A percentile compares a stretch with the other conserved stretches of the same genome.
These are phyloP conservation scores for Citrullus amarus DNA, from an alignment of 306 rosid genomes.

Conservation along the genomic window DNA sequence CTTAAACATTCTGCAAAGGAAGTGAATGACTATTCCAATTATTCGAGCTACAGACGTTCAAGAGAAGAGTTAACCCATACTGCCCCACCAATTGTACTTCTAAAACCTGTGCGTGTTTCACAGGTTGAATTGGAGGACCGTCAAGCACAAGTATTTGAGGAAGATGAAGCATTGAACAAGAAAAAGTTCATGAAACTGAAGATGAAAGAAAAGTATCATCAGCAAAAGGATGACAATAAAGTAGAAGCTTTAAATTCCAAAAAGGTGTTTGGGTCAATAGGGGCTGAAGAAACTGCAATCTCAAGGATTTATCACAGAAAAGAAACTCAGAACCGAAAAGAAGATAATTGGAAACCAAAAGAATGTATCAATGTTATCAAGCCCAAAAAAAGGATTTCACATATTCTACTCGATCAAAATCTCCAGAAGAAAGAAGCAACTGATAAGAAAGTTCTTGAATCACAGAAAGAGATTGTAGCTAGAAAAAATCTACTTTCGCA, in stretches of 20 bases:
- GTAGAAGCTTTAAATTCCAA: conserved; percentile 21
- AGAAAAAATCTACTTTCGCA: conserved; percentile 28
- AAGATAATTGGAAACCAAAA: conserved; percentile 10
- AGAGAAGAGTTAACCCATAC: conserved; percentile 5
- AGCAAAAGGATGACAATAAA: neutral
- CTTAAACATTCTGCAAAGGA: conserved; percentile 27
- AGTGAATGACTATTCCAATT: conserved; percentile 14
- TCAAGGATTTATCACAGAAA: neutral
- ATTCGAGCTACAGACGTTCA: conserved; percentile 12
- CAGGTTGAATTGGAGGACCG: conserved; percentile 14
- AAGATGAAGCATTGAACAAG: conserved; percentile 24
- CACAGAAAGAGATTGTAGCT: conserved; percentile 18
- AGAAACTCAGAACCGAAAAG: conserved; percentile 22
- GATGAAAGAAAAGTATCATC: conserved; percentile 14
- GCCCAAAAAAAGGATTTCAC: conserved; percentile 27
- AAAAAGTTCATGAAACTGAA: conserved; percentile 23
- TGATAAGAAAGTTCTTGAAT: conserved; percentile 14
- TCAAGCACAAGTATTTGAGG: conserved; percentile 18
- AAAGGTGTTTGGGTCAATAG: conserved; percentile 19
- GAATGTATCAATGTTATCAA: conserved; percentile 16
- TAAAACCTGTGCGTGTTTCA: conserved; percentile 46
- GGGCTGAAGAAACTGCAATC: conserved; percentile 20
- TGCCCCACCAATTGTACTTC: conserved; percentile 63
- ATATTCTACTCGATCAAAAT: conserved; percentile 27
- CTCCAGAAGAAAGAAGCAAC: conserved; percentile 29